Conservation (phyloP, 768 basidiomycete genomes). For the Tricholoma sp. region DNA sequence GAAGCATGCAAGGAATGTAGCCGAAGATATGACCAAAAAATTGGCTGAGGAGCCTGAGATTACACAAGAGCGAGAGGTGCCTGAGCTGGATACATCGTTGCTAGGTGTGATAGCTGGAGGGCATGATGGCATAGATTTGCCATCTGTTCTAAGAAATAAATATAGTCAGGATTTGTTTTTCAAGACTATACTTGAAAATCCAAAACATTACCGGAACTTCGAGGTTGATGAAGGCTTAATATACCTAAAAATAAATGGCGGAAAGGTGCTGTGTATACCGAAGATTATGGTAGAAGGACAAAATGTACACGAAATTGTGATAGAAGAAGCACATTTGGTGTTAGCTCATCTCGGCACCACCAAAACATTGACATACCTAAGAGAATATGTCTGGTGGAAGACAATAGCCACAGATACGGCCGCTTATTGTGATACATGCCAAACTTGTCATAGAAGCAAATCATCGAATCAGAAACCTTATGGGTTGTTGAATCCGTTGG, state of each 20-base stretch:
- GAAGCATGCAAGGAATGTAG: too few relatives aligned
- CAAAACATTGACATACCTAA: constrained; percentile 28
- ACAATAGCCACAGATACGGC: background rate
- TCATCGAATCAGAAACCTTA: constrained; percentile 12
- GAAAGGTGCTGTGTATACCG: constrained; percentile 14
- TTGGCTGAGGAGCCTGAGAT: too few relatives aligned
- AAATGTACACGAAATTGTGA: constrained; percentile 21
- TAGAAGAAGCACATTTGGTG: constrained; percentile 29
- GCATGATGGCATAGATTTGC: background rate
- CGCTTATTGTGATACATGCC: constrained; percentile 21
- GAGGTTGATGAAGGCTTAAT: constrained; percentile 8
- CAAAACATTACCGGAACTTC: constrained; percentile 9
- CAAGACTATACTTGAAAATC: too few relatives aligned
- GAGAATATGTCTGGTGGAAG: constrained; percentile 31
- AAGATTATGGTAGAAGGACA: constrained; percentile 6
- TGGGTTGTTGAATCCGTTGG: constrained; percentile 15
- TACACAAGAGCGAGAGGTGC: too few relatives aligned
- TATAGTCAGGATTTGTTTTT: too few relatives aligned
- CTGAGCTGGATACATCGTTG: background rate
- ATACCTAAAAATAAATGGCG: constrained; percentile 5
- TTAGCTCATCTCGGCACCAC: constrained; percentile 29
- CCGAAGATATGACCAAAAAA: too few relatives aligned
- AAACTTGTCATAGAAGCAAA: constrained; percentile 11
- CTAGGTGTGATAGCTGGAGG: background rate
- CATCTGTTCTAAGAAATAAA: too few relatives aligned